Conservation (phyloP, 1,139 yeast genomes). For the Zygoascus sp. region DNA sequence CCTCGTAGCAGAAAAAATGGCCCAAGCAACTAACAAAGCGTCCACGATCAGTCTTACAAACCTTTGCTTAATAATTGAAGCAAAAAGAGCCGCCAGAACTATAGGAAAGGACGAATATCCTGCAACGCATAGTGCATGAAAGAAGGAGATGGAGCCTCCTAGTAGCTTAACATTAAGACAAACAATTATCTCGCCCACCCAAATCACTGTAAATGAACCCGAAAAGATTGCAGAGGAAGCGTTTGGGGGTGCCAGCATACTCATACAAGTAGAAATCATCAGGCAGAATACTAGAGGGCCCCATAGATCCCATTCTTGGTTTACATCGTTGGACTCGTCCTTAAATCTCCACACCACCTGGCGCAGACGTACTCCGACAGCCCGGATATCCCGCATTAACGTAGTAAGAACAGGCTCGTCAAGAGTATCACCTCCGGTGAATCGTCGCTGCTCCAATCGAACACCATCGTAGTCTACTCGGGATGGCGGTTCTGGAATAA, state of each 20-base stretch:
- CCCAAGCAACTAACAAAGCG: slow-evolving; percentile 59
- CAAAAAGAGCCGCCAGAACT: slow-evolving; percentile 57
- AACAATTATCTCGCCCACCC: slow-evolving; percentile 51
- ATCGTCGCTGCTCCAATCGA: slow-evolving; percentile 63
- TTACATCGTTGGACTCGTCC: slow-evolving; percentile 18
- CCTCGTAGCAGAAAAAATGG: slow-evolving; percentile 62
- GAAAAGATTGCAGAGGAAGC: slow-evolving; percentile 49
- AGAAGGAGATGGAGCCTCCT: slow-evolving; percentile 67
- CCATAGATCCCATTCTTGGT: slow-evolving; percentile 79
- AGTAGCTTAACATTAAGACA: slow-evolving; percentile 68
- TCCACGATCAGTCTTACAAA: slow-evolving; percentile 53
- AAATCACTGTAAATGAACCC: slow-evolving; percentile 58
- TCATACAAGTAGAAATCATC: slow-evolving; percentile 51
- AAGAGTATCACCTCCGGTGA: slow-evolving; percentile 76
- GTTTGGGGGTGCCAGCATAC: slow-evolving; percentile 39
- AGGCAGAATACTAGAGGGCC: slow-evolving; percentile 78
- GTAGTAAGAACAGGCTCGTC: slow-evolving; percentile 79
- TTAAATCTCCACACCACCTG: slow-evolving; percentile 57
- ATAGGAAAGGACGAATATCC: slow-evolving; percentile 82
- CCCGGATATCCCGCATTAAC: slow-evolving; percentile 58
- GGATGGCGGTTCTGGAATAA: slow-evolving; percentile 9
- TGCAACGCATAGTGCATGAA: slow-evolving; percentile 75
- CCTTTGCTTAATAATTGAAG: slow-evolving; percentile 53
- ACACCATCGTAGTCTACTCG: slow-evolving; percentile 38
- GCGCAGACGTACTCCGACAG: slow-evolving; percentile 59